Percentiles rank a stretch among this genome's conserved stretches.
Conservation (phyloP, 495 filamentous ascomycete genomes). For the Bacidia gigantensis region DNA sequence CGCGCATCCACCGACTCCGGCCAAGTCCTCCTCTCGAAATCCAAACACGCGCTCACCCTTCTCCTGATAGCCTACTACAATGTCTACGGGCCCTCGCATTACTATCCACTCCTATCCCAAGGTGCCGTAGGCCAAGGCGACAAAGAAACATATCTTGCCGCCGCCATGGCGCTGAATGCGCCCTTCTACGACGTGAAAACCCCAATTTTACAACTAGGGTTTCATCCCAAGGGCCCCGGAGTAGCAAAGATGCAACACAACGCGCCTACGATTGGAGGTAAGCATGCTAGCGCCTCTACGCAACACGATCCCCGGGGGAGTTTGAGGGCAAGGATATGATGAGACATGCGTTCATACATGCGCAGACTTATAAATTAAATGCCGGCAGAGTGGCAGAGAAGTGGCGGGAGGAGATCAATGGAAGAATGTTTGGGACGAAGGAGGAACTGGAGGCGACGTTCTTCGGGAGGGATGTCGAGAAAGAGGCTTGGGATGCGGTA, state of each 20-base stretch:
- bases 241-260: not conserved
- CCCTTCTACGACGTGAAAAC: slow-evolving; percentile 39
- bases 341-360: slow-evolving; percentile 22
- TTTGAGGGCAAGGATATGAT: not conserved
- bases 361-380: slow-evolving; percentile 25
- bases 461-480: slow-evolving; percentile 28
- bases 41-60: slow-evolving; percentile 35
- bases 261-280: slow-evolving; percentile 15
- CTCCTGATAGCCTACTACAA: slow-evolving; percentile 52
- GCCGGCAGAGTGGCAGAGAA: slow-evolving; percentile 15
- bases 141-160: slow-evolving; percentile 50
- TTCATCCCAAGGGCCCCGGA: slow-evolving; percentile 10
- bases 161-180: slow-evolving; percentile 34
- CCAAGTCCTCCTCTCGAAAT: slow-evolving; percentile 43
- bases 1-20: slow-evolving; percentile 42
- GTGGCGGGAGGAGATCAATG: slow-evolving; percentile 16
- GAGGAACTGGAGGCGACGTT: slow-evolving; percentile 23
- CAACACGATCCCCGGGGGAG: slow-evolving; percentile 31
- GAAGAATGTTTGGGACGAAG: slow-evolving; percentile 31
- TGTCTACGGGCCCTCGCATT: slow-evolving; percentile 42
- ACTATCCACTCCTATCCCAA: slow-evolving; percentile 44
- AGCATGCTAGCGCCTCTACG: slow-evolving; percentile 27
- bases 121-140: slow-evolving; percentile 46
- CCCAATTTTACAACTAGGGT: slow-evolving; percentile 29
- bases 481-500: slow-evolving; percentile 23